These are phyloP conservation scores for Tolypocladium cylindrosporum DNA, from an alignment of 2,329 filamentous ascomycete genomes.

Conservation along the genomic window DNA sequence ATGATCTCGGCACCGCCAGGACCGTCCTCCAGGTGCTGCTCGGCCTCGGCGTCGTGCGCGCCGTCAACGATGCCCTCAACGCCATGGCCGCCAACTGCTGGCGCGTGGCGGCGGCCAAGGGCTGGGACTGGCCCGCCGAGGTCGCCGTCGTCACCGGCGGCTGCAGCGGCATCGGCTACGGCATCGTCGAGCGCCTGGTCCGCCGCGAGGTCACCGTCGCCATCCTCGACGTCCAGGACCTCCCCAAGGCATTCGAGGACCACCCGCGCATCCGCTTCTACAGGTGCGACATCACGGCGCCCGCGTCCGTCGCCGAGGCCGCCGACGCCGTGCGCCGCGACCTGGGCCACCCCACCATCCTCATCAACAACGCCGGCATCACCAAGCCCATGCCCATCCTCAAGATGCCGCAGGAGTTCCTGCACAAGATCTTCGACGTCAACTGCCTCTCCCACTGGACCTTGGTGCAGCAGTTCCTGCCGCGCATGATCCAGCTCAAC, in stretches of 20 bases:
- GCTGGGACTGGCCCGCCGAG: constrained; percentile 28
- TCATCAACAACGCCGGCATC: constrained; percentile 64
- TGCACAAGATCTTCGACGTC: constrained; percentile 57
- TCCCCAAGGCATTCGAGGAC: constrained; percentile 13
- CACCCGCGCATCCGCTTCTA: constrained; percentile 18
- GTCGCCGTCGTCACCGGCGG: constrained; percentile 34
- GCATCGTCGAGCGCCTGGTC: constrained; percentile 21
- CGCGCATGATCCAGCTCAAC: constrained; percentile 49
- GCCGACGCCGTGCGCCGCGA: constrained; percentile 26
- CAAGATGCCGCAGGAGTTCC: constrained; percentile 39
- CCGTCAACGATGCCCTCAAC: constrained; percentile 14
- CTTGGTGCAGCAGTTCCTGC: constrained; percentile 55
- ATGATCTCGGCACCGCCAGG: constrained; percentile 2
- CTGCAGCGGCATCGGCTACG: constrained; percentile 29
- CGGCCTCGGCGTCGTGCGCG: constrained; percentile 11
- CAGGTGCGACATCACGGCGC: constrained; percentile 28
- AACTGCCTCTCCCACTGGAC: constrained; percentile 59
- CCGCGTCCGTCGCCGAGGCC: constrained; percentile 31
- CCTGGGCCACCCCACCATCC: constrained; percentile 53
- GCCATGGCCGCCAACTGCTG: constrained; percentile 19
- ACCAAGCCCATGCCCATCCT: constrained; percentile 50
- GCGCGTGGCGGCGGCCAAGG: constrained; percentile 9
- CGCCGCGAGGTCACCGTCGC: constrained; percentile 49
- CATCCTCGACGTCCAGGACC: constrained; percentile 51
- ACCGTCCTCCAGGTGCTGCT: constrained; percentile 10